A percentile compares a stretch with the other conserved stretches of the same genome.
These are phyloP conservation scores for Phytophthora pistaciae DNA, from an alignment of 352 stramenopile genomes.

Conservation along the genomic window DNA sequence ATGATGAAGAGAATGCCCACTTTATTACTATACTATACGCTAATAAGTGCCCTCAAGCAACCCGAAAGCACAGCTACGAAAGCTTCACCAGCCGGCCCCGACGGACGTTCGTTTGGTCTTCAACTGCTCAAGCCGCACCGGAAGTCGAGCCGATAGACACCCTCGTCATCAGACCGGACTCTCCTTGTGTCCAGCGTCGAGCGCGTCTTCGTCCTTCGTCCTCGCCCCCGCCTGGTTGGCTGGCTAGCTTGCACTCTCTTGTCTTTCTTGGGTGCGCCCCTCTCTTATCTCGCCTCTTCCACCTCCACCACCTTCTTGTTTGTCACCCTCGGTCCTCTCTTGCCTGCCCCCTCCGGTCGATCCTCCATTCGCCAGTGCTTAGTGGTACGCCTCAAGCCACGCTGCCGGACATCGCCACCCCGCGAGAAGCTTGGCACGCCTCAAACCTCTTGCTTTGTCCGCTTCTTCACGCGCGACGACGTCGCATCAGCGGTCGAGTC, in stretches of 20 bases:
- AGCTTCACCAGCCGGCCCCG: slow-evolving; percentile 22
- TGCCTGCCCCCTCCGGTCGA: slow-evolving; percentile 21
- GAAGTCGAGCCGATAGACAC: background rate
- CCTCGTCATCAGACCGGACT: background rate
- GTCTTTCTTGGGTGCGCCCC: slow-evolving; percentile 30
- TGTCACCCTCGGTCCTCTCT: slow-evolving; percentile 23
- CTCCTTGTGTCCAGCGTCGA: slow-evolving; percentile 4
- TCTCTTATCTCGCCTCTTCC: slow-evolving; percentile 36
- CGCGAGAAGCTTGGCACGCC: slow-evolving; percentile 24
- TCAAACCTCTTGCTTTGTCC: slow-evolving; percentile 76
- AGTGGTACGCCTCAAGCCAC: slow-evolving; percentile 11
- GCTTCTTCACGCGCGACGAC: slow-evolving; percentile 77
- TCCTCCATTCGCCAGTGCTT: slow-evolving; percentile 20
- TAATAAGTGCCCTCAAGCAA: slow-evolving; percentile 46
- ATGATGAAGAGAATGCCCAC: slow-evolving; percentile 44
- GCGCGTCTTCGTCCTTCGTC: slow-evolving; percentile 11
- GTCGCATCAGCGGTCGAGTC: slow-evolving; percentile 48
- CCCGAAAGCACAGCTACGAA: slow-evolving; percentile 39
- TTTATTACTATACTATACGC: slow-evolving; percentile 54
- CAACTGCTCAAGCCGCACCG: background rate
- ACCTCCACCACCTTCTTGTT: slow-evolving; percentile 26
- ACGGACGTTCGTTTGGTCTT: slow-evolving; percentile 20
- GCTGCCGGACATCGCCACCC: slow-evolving; percentile 18
- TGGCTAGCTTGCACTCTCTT: slow-evolving; percentile 43
- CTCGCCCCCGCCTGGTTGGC: slow-evolving; percentile 12